Base-by-base conservation (phyloP, 2,329 filamentous ascomycete species). In the Lasiodiplodia hormozganensis region DNA sequence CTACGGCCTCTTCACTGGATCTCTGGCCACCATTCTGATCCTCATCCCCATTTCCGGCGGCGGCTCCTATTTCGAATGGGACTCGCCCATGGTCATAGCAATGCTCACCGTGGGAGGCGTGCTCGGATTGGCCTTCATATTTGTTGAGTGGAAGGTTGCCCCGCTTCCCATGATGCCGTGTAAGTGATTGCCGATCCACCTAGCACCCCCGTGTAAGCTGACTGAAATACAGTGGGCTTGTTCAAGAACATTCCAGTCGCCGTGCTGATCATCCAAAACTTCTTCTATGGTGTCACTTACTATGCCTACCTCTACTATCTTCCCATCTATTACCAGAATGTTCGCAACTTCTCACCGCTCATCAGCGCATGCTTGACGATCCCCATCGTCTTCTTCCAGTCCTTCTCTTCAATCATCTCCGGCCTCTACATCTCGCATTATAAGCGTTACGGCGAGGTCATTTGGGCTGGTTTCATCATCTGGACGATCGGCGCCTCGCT, bases 1-100 rank as follows among this genome's bases (percentile, higher is more conserved):
- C 70, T 83, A 79, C 28, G 89, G 89, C 1, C 80, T 88, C 1
- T 68, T 89, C 12, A 81, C 84, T 2, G 86, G 84, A 4, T 86
- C 86, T 0, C 77, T 84, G 7, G 87, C 84, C 0, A 84, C 89
- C 34, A 84, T 90, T 11, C 81, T 90, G 14, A 72, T 91, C 2
- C 80, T 91, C 21, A 88, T 91, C 54, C 89, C 89, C 0, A 84
- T 91, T 14, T 89, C 88, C 2, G 87, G 87, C 18, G 87, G 86
- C 68, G 87, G 85, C 1, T 82, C 84, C 0, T 87, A 87, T 69
- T 89, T 88, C 70, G 75, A 80, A 3, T 88, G 86, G 86, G 73
- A 81, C 34, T 87, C 85, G 11, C 80, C 87, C 0, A 83, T 88
- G 82, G 84, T 88, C 1, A 87, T 90, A 25, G 82, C 82, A 47